Evolutionary conservation across 2,329 filamentous ascomycete genomes (phyloP), one percentile per base, ranked within the genome.

Genomic region (Beauveria sp.): DNA sequence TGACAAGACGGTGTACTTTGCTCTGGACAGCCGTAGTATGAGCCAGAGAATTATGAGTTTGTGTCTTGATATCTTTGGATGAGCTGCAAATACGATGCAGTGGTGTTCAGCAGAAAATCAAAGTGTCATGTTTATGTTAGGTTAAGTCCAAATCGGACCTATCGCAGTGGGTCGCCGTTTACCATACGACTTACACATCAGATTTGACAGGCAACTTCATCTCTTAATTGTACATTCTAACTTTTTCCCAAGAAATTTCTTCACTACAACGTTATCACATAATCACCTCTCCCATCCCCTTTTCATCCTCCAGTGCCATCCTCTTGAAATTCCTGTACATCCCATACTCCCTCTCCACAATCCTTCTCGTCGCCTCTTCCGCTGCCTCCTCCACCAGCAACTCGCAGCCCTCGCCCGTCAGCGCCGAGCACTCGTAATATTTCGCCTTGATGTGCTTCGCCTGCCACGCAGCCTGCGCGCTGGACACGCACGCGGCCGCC

Each of bases 361-460:
- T 64, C 26, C 66, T 64, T 40, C 64, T 60, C 10, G 66, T 66
- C 0, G 70, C 70, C 60, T 70, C 69, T 38, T 57, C 61, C 2
- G 51, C 69, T 28, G 67, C 65, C 1, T 68, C 66, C 12, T 73
- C 69, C 3, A 76, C 64, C 2, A 75, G 48, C 4, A 62, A 63
- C 14, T 70, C 67, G 60, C 76, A 65, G 5, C 73, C 73, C 24
- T 76, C 69, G 1, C 74, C 73, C 7, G 71, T 75, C 12, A 67
- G 64, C 52, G 74, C 73, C 5, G 74, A 76, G 59, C 73, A 75
- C 61, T 76, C 74, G 10, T 68, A 34, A 48, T 75, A 76, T 6
- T 61, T 58, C 0, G 70, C 72, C 1, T 69, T 67, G 26, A 76
- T 70, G 0, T 69, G 67, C 10, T 62, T 62, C 0, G 74, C 73